phyloP scores from a whole-genome alignment of 2,329 filamentous ascomycete genomes.

The Diatrype stigma region DNA sequence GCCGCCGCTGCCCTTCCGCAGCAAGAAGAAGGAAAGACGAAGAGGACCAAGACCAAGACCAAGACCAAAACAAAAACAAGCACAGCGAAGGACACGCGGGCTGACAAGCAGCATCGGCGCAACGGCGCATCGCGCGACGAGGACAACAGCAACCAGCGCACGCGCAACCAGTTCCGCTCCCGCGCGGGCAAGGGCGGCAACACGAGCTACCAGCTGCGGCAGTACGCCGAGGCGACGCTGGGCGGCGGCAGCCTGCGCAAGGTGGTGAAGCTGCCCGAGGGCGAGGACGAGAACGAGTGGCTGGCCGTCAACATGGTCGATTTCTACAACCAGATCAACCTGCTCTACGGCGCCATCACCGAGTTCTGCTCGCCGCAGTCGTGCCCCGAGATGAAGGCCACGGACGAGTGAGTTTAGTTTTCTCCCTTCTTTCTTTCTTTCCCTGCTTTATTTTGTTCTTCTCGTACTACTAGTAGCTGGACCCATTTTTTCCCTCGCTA shows the following conservation, averaged over 20 bases:
- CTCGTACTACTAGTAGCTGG: no score
- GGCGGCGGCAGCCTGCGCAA: conserved; percentile 93
- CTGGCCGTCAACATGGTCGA: conserved; percentile 98
- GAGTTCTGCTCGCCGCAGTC: conserved; percentile 98
- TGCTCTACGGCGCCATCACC: conserved; percentile 96
- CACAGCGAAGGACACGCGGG: no score
- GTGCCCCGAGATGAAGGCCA: conserved; percentile 99
- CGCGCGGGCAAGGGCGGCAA: conserved; percentile 81
- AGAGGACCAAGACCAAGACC: no score
- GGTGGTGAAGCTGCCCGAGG: conserved; percentile 93
- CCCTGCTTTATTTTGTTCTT: no score
- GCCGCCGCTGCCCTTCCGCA: no score
- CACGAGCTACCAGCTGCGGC: conserved; percentile 84
- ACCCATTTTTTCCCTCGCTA: no score
- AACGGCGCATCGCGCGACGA: no score
- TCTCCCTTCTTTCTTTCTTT: not conserved
- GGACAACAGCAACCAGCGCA: conserved; percentile 69
- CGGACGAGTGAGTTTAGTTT: conserved; percentile 72
- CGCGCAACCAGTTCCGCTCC: conserved; percentile 86
- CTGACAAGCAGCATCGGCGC: no score
- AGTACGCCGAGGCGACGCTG: conserved; percentile 96
- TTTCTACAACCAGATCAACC: conserved; percentile 99
- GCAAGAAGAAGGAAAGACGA: no score
- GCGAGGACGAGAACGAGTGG: conserved; percentile 98
- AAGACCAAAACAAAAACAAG: no score